Evolutionary conservation across 768 basidiomycete genomes (phyloP).

Genomic region (Suillus sp.): DNA sequence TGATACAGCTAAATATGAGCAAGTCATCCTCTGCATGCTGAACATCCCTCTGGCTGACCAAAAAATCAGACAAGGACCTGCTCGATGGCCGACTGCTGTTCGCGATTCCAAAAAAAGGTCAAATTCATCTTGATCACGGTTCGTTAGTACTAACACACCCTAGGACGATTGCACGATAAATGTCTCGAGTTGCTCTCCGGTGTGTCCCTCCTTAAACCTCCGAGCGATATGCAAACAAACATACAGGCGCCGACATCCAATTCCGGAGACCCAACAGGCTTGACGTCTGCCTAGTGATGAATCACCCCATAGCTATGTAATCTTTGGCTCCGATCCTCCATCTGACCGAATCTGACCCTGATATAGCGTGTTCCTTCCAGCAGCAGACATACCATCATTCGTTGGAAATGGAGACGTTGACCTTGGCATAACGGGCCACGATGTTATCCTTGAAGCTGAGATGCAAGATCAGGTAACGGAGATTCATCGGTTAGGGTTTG

Average conservation of each 20-base stretch:
- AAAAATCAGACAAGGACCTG: constrained; percentile 60
- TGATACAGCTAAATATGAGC: constrained; percentile 25
- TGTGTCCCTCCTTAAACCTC: constrained; percentile 33
- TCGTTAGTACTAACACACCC: not conserved
- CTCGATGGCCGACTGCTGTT: constrained; percentile 88
- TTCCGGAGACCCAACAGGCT: constrained; percentile 85
- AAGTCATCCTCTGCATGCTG: not conserved
- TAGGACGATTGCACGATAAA: constrained; percentile 90
- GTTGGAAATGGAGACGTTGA: constrained; percentile 98
- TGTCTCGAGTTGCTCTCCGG: constrained; percentile 84
- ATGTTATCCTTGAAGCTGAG: constrained; percentile 89
- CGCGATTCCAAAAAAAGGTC: constrained; percentile 98
- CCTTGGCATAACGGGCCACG: constrained; percentile 96
- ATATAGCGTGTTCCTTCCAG: constrained; percentile 90
- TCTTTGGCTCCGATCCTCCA: constrained; percentile 9
- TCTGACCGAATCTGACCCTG: not conserved
- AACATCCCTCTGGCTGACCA: not conserved
- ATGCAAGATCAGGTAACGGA: constrained; percentile 82
- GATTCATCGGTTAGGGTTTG: constrained; percentile 84
- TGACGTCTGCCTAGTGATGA: constrained; percentile 92
- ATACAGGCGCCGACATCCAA: constrained; percentile 89
- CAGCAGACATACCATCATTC: constrained; percentile 96
- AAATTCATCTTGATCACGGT: constrained; percentile 14
- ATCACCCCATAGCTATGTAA: constrained; percentile 94
- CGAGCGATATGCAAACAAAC: not conserved